These are phyloP conservation scores for Lactifluus pinguis DNA, from an alignment of 768 basidiomycete species.

Conservation along the genomic window DNA sequence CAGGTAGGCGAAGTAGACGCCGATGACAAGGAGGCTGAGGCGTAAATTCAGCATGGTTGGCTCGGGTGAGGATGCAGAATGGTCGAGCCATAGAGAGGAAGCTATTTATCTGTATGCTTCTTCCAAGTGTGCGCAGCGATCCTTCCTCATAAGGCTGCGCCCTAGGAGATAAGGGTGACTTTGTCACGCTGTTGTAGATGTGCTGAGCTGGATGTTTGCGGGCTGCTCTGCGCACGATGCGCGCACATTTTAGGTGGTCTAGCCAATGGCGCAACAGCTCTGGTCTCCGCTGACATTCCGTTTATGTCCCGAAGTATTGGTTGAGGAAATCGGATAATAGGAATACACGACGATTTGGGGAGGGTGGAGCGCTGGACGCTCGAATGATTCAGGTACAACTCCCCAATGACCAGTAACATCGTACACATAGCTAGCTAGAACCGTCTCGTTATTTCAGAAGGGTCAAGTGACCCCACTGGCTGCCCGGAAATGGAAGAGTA, in stretches of 20 bases:
- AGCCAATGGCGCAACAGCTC: neutral
- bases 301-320: neutral
- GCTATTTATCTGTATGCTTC: neutral
- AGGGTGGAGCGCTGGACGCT: neutral
- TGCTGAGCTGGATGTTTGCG: neutral
- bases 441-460: neutral
- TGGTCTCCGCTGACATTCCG: neutral
- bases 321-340: neutral
- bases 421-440: too few relatives aligned
- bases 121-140: neutral
- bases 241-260: neutral
- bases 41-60: neutral
- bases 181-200: neutral
- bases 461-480: neutral
- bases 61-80: neutral
- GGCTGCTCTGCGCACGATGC: neutral
- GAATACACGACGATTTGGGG: neutral
- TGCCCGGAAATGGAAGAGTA: neutral
- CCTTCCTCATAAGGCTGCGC: neutral
- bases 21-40: neutral
- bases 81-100: too few relatives aligned
- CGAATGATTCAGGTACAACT: too few relatives aligned
- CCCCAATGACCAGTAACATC: too few relatives aligned
- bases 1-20: neutral
- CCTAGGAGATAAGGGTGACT: neutral